Percentiles rank a stretch among this genome's conserved stretches.
phyloP scores from a whole-genome alignment of 352 stramenopile species.

The Phytophthora quininea region DNA sequence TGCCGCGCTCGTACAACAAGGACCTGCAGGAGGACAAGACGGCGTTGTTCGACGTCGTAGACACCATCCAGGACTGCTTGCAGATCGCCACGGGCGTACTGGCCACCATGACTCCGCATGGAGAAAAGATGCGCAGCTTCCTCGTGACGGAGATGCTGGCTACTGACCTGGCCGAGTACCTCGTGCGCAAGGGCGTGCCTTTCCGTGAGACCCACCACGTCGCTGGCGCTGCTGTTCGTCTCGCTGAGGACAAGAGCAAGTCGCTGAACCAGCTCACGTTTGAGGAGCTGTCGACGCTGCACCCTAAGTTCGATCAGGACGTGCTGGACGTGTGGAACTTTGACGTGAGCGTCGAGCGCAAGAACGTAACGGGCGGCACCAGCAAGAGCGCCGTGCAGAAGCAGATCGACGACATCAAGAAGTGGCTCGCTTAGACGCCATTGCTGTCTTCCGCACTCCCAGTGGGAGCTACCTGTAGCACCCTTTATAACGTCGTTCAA shows the following conservation, averaged over 20 bases:
- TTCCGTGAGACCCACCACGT: conserved; percentile 99
- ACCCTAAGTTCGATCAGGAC: conserved; percentile 90
- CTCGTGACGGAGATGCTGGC: conserved; percentile 99
- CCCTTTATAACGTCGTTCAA: conserved; percentile 19
- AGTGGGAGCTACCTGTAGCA: background rate
- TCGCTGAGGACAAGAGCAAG: conserved; percentile 91
- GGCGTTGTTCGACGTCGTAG: conserved; percentile 96
- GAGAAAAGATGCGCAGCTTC: conserved; percentile 93
- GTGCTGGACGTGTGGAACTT: conserved; percentile 92
- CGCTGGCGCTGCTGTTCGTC: conserved; percentile 91
- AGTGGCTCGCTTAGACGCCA: conserved; percentile 54
- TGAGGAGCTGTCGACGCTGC: conserved; percentile 88
- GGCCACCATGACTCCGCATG: conserved; percentile 95
- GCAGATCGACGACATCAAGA: conserved; percentile 81
- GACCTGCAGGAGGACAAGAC: conserved; percentile 99
- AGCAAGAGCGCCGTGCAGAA: conserved; percentile 79
- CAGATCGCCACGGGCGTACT: conserved; percentile 97
- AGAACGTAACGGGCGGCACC: conserved; percentile 89
- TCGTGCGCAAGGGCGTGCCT: conserved; percentile 98
- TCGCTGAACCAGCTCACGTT: conserved; percentile 89
- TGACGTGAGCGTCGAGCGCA: conserved; percentile 90
- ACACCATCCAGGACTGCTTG: conserved; percentile 97
- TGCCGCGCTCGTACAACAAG: conserved; percentile 99
- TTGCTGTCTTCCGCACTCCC: background rate
- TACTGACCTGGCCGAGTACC: conserved; percentile 98